These are phyloP conservation scores for Ecytonucleospora hepatopenaei DNA, from an alignment of 371 early-diverging fungal species.

Conservation along the genomic window DNA sequence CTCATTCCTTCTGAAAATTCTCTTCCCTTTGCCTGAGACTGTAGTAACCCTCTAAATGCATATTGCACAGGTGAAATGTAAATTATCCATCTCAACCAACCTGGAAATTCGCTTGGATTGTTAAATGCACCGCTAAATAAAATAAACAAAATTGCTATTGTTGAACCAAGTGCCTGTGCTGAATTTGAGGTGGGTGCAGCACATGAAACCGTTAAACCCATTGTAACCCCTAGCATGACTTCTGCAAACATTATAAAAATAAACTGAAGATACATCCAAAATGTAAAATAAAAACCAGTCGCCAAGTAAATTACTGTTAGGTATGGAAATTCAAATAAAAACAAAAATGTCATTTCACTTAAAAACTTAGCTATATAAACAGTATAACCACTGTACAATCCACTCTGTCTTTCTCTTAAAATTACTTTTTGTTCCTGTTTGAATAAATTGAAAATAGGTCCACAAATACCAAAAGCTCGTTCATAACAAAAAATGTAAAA, in stretches of 20 bases:
- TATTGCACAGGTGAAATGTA: slow-evolving; percentile 55
- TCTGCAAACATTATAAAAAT: slow-evolving; percentile 47
- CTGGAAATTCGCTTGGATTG: slow-evolving; percentile 54
- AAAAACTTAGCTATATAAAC: slow-evolving; percentile 58
- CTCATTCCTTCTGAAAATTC: slow-evolving; percentile 3
- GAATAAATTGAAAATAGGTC: slow-evolving; percentile 56
- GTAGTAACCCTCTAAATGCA: slow-evolving; percentile 44
- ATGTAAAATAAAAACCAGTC: slow-evolving; percentile 49
- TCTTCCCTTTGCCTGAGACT: slow-evolving; percentile 27
- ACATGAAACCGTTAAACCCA: slow-evolving; percentile 57
- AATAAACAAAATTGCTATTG: slow-evolving; percentile 56
- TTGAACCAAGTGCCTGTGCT: slow-evolving; percentile 58
- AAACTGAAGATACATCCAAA: slow-evolving; percentile 51
- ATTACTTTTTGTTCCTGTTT: slow-evolving; percentile 57
- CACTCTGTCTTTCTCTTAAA: slow-evolving; percentile 58
- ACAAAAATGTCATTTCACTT: slow-evolving; percentile 45
- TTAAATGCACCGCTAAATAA: slow-evolving; percentile 58
- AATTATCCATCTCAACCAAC: slow-evolving; percentile 58
- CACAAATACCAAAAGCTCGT: slow-evolving; percentile 58
- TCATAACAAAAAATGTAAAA: slow-evolving; percentile 58
- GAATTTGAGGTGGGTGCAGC: slow-evolving; percentile 52
- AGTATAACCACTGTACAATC: slow-evolving; percentile 56
- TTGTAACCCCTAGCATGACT: slow-evolving; percentile 35
- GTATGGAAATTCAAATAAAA: slow-evolving; percentile 42
- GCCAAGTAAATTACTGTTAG: slow-evolving; percentile 55